Conservation (phyloP, 768 basidiomycete species). For the Phlebiopsis flavidoalba region DNA sequence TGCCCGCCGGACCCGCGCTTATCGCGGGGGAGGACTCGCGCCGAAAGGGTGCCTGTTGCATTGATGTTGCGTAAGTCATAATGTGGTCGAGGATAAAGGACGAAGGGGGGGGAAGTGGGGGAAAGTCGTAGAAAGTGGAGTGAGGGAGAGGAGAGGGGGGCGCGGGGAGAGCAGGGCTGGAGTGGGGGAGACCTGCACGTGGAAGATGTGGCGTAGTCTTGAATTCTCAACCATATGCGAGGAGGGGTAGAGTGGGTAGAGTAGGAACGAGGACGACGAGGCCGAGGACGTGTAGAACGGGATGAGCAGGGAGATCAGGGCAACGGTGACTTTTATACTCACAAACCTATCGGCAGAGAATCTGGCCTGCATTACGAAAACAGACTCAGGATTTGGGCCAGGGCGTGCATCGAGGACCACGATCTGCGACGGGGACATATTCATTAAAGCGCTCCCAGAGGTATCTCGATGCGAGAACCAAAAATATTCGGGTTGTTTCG, state of each 20-base stretch:
- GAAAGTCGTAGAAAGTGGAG: too few relatives aligned
- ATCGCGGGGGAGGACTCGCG: background rate
- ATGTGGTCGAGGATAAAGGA: background rate
- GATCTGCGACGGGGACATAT: background rate
- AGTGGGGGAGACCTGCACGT: background rate
- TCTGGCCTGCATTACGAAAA: conserved; percentile 11
- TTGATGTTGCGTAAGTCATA: background rate
- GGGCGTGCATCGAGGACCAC: conserved; percentile 1
- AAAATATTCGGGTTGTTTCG: background rate
- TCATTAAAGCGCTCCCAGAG: background rate
- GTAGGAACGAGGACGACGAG: background rate
- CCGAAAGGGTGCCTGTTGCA: background rate
- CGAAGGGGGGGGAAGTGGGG: background rate
- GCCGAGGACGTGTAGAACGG: conserved; percentile 2
- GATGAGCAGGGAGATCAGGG: conserved; percentile 3
- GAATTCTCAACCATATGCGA: background rate
- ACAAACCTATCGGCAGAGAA: background rate
- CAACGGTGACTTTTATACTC: conserved; percentile 7
- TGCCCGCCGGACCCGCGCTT: background rate
- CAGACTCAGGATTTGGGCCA: conserved; percentile 8
- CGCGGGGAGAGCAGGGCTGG: too few relatives aligned
- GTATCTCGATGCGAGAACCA: background rate
- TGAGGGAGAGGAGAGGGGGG: background rate
- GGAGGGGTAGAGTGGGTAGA: background rate
- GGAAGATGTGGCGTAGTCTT: background rate